Evolutionary conservation across 139 green algal species (phyloP), one percentile per base, ranked within the genome.

Genomic region (Coelastrella sp.): DNA sequence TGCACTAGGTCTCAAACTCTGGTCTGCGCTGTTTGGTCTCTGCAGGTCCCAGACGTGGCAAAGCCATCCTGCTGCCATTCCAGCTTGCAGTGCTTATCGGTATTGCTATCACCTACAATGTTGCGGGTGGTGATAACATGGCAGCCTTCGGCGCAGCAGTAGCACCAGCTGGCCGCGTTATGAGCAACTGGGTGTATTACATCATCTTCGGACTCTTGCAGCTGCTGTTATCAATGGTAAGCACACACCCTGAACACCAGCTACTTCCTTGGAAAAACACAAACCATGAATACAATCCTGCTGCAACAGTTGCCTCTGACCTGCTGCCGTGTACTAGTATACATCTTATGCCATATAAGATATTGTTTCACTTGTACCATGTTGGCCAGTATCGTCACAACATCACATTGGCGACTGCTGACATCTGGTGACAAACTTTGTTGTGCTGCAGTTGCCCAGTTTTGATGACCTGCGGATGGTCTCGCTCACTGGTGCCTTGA

Each of bases 191-290:
- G 45, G 84, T 57, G 7, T 88, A 77, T 69, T 88, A 87, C 80
- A 48, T 92, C 25, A 71, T 91, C 2, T 94, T 93, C 74, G 76
- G 69, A 2, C 88, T 43, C 8, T 9, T 86, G 30, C 71, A 94
- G 72, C 34, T 92, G 21, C 19, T 93, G n/a, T 72, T 94, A 4
- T 86, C 68, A 25, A 87, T 94, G 89, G 89, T 90, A 63, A 81
- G 62, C 37, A 4, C n/a, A n/a, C n/a, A n/a, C n/a, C n/a, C n/a
- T n/a, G n/a, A n/a, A n/a, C n/a, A n/a, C n/a, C n/a, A n/a, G n/a
- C n/a, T n/a, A n/a, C n/a, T n/a, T n/a, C n/a, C n/a, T n/a, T n/a
- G n/a, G n/a, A n/a, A n/a, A n/a, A n/a, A n/a, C n/a, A n/a, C n/a
- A n/a, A n/a, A n/a, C n/a, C n/a, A n/a, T n/a, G n/a, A n/a, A n/a